Percentiles rank a stretch among this genome's conserved stretches.
phyloP scores from a whole-genome alignment of 2,329 filamentous ascomycete genomes.

The Chaetomium sp. region DNA sequence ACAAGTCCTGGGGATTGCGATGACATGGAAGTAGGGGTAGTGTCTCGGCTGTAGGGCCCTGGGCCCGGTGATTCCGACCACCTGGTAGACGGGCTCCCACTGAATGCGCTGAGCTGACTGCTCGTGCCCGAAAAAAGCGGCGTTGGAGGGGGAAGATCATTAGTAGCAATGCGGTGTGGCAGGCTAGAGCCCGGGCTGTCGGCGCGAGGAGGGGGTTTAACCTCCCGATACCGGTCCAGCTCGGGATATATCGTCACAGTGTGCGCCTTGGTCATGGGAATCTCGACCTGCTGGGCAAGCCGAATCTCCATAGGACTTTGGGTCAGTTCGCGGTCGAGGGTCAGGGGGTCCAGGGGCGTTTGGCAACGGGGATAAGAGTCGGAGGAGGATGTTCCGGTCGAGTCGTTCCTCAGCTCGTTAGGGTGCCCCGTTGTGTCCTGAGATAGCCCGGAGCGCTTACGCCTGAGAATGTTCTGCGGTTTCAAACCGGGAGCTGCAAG shows the following conservation, averaged over 20 bases:
- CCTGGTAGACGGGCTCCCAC: slow-evolving; percentile 66
- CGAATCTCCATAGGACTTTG: slow-evolving; percentile 41
- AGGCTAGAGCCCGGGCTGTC: slow-evolving; percentile 37
- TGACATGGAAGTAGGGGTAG: slow-evolving; percentile 70
- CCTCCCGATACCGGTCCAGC: slow-evolving; percentile 52
- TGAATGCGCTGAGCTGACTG: slow-evolving; percentile 52
- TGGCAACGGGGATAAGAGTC: slow-evolving; percentile 35
- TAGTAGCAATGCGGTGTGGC: slow-evolving; percentile 53
- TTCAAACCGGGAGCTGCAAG: slow-evolving; percentile 27
- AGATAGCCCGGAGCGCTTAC: slow-evolving; percentile 44
- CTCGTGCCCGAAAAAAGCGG: slow-evolving; percentile 56
- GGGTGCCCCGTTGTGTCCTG: slow-evolving; percentile 31
- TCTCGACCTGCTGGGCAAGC: slow-evolving; percentile 36
- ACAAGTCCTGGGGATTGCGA: slow-evolving; percentile 64
- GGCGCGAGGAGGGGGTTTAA: slow-evolving; percentile 34
- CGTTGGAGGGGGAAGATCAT: slow-evolving; percentile 60
- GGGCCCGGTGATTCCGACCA: slow-evolving; percentile 67
- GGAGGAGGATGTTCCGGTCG: slow-evolving; percentile 35
- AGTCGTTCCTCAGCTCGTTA: slow-evolving; percentile 31
- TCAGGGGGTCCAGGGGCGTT: slow-evolving; percentile 32
- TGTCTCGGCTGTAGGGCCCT: slow-evolving; percentile 67
- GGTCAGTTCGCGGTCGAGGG: slow-evolving; percentile 37
- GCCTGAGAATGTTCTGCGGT: slow-evolving; percentile 40
- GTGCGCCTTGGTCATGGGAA: slow-evolving; percentile 33
- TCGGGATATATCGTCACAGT: slow-evolving; percentile 51